Conservation (phyloP, 2,329 filamentous ascomycete species). For the Penicillium occitanis region DNA sequence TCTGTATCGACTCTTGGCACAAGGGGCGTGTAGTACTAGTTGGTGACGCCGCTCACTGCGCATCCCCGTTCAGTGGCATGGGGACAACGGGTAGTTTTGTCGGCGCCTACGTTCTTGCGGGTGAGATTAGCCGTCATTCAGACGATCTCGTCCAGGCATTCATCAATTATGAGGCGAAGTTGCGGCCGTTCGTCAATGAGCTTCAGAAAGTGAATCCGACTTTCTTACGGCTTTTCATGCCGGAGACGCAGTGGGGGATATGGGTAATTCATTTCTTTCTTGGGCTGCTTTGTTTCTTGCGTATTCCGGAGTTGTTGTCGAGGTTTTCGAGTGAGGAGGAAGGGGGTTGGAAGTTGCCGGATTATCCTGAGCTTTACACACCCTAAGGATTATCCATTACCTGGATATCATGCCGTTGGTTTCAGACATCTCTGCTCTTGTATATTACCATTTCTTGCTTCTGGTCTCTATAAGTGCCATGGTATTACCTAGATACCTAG, state of each 20-base stretch:
- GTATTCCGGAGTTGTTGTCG: constrained; percentile 24
- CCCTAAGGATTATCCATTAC: neutral
- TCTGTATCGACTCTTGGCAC: constrained; percentile 33
- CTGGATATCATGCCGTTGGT: too few relatives aligned
- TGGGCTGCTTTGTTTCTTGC: constrained; percentile 3
- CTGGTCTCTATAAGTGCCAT: neutral
- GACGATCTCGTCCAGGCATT: constrained; percentile 25
- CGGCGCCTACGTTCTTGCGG: constrained; percentile 58
- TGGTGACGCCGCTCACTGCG: constrained; percentile 44
- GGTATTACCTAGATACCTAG: too few relatives aligned
- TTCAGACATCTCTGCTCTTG: neutral
- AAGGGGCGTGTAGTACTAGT: constrained; percentile 41
- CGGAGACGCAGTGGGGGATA: constrained; percentile 18
- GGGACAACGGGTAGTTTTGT: constrained; percentile 39
- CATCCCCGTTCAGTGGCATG: constrained; percentile 36
- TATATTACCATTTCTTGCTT: neutral
- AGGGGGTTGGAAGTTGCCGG: constrained; percentile 27
- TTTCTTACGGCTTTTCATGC: neutral
- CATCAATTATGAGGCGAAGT: neutral
- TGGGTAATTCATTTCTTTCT: constrained; percentile 24
- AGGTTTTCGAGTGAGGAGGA: constrained; percentile 24
- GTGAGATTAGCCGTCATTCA: constrained; percentile 41
- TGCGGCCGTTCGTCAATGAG: constrained; percentile 7
- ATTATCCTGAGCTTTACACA: constrained; percentile 23
- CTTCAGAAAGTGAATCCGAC: neutral